Evolutionary conservation across 2,329 filamentous ascomycete genomes (phyloP).

Genomic region (Ophiostoma ulmi): DNA sequence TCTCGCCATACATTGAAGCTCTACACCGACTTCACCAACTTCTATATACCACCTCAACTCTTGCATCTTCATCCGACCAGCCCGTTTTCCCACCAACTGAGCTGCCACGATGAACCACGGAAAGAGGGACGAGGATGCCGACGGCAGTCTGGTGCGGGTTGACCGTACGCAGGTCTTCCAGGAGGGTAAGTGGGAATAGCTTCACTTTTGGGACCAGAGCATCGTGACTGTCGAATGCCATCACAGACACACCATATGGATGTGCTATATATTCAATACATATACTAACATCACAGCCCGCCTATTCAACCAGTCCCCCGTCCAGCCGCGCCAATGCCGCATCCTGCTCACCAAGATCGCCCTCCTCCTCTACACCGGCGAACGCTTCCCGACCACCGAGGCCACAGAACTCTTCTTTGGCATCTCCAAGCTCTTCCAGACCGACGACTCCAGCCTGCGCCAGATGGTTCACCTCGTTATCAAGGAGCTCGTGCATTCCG

Average conservation of each 20-base stretch:
- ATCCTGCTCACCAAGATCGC: conserved; percentile 96
- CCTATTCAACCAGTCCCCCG: conserved; percentile 94
- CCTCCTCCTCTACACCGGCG: conserved; percentile 91
- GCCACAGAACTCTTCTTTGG: conserved; percentile 98
- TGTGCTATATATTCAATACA: too few species aligned
- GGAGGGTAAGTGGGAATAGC: conserved; percentile 62
- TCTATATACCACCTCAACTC: neutral
- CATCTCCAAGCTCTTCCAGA: conserved; percentile 98
- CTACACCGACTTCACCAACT: conserved; percentile 12
- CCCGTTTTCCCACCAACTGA: conserved; percentile 10
- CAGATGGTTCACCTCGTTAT: conserved; percentile 99
- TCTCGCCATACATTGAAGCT: conserved; percentile 16
- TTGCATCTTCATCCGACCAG: conserved; percentile 13
- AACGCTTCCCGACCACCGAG: conserved; percentile 95
- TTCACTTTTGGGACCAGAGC: conserved; percentile 11
- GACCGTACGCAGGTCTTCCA: conserved; percentile 98
- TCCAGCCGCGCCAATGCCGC: conserved; percentile 94
- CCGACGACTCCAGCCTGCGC: conserved; percentile 94
- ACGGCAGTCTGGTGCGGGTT: conserved; percentile 89
- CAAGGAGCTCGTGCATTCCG: conserved; percentile 92
- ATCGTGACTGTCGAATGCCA: neutral
- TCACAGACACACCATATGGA: neutral
- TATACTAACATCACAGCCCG: conserved; percentile 58
- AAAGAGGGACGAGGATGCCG: conserved; percentile 98
- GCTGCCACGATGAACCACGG: conserved; percentile 77